Evolutionary conservation across 768 basidiomycete species (phyloP).

Genomic region (Cytidiella melzeri): DNA sequence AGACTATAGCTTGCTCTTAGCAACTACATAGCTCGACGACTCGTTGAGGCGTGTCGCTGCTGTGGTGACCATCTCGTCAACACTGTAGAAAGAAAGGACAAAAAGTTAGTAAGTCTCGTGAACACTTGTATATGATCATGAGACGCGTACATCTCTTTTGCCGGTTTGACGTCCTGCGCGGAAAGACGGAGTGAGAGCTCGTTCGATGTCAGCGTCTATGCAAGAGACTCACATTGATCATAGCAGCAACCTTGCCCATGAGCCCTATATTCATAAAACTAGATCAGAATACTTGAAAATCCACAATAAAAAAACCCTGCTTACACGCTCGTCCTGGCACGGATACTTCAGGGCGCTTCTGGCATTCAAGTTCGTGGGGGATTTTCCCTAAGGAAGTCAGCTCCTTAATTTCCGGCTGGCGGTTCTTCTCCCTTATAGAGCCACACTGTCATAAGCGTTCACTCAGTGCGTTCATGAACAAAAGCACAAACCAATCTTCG

Average conservation of each 20-base stretch:
- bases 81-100: slow-evolving; percentile 33
- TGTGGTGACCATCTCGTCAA: slow-evolving; percentile 75
- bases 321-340: slow-evolving; percentile 54
- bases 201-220: background rate
- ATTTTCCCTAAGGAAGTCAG: slow-evolving; percentile 61
- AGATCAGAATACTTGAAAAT: background rate
- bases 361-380: slow-evolving; percentile 70
- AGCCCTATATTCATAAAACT: slow-evolving; percentile 40
- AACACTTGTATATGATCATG: background rate
- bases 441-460: background rate
- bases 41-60: slow-evolving; percentile 53
- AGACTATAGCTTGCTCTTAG: slow-evolving; percentile 51
- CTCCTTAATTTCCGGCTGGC: slow-evolving; percentile 51
- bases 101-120: background rate
- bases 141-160: slow-evolving; percentile 67
- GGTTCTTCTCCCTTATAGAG: slow-evolving; percentile 61
- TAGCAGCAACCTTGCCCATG: slow-evolving; percentile 74
- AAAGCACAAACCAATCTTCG: slow-evolving; percentile 49
- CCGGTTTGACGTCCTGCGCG: slow-evolving; percentile 69
- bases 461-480: no score
- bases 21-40: slow-evolving; percentile 35
- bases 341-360: slow-evolving; percentile 61
- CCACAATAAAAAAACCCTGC: slow-evolving; percentile 14
- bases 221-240: slow-evolving; percentile 45
- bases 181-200: slow-evolving; percentile 6